Base-by-base conservation (phyloP, 257 asterid species). In the Nicotiana otophora region DNA sequence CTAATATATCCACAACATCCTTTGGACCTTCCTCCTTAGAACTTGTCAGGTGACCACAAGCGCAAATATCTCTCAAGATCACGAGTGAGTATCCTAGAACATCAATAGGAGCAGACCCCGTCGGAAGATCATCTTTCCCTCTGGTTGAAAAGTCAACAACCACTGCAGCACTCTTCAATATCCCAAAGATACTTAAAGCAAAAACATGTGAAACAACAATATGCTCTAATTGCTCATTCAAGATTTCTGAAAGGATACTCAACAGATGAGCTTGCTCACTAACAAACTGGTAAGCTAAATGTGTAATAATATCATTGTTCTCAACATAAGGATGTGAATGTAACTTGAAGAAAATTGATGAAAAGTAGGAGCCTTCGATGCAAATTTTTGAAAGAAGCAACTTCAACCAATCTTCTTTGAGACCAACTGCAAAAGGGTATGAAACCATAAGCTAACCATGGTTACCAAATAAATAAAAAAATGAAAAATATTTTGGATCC, bases 61-160 rank as follows among this genome's bases (percentile, higher is more conserved):
- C 95, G 81, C 91, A 86, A 28, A 89, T 82, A 78, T 94, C 96
- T 89, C 98, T 91, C 88, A 96, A 85, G 84, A 92, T 89, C 84
- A 85, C 87, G 26, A 96, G 80, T 39, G 93, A 81, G 89, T 91
- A 93, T 72, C 96, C 98, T 42, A 94, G 82, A 79, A 90, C 87
- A 86, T 95, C 98, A 72, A 89, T 77, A 66, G 81, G 87, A 81
- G 92, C 23, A 72, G 84, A 66, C 26, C 93, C 97, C 17, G 97
- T 92, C 31, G 98, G 99, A 69, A 94, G 91, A 75, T 88, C 72
- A 11, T 84, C 83, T 19, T 79, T 87, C 34, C 90, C 92, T 86
- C 89, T 82, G 20, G 80, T 84, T 85, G 84, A 69, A 83, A 88
- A 90, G 75, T 90, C 95, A 75, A 88, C 88, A 5, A 83, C 75